phyloP scores from a whole-genome alignment of 805 yeast genomes.

The Lipomyces chichibuensis region DNA sequence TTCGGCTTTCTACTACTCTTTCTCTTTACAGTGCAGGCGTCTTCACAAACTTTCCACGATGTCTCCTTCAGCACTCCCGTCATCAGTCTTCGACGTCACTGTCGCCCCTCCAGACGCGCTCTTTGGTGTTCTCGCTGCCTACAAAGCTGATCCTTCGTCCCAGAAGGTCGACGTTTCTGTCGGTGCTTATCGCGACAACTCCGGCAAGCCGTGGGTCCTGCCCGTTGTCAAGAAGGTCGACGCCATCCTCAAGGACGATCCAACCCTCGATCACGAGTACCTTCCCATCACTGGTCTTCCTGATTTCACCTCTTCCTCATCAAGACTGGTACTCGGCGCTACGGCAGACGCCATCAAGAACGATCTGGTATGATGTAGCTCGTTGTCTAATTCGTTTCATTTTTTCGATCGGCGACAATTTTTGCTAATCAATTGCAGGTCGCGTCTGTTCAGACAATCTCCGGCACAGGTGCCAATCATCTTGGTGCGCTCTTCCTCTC shows the following conservation, averaged over 20 bases:
- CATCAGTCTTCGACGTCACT: conserved; percentile 35
- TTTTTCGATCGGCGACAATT: not conserved
- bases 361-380: conserved; percentile 17
- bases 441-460: conserved; percentile 72
- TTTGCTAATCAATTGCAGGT: conserved; percentile 28
- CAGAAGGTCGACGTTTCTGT: conserved; percentile 82
- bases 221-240: conserved; percentile 76
- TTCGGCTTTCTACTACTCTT: not conserved
- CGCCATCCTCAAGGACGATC: conserved; percentile 61
- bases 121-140: conserved; percentile 40
- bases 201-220: conserved; percentile 71
- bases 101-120: conserved; percentile 40
- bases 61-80: conserved; percentile 7
- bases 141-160: conserved; percentile 44
- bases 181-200: conserved; percentile 74
- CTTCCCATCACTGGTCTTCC: conserved; percentile 78
- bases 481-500: conserved; percentile 74
- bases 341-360: conserved; percentile 54
- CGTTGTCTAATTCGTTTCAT: not conserved
- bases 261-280: conserved; percentile 81
- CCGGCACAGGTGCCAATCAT: conserved; percentile 92
- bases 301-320: conserved; percentile 68
- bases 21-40: not conserved
- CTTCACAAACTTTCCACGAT: conserved; percentile 2
- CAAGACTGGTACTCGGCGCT: conserved; percentile 67